Conservation (phyloP, 768 basidiomycete genomes). For the Brasilioporus rufonigricans region DNA sequence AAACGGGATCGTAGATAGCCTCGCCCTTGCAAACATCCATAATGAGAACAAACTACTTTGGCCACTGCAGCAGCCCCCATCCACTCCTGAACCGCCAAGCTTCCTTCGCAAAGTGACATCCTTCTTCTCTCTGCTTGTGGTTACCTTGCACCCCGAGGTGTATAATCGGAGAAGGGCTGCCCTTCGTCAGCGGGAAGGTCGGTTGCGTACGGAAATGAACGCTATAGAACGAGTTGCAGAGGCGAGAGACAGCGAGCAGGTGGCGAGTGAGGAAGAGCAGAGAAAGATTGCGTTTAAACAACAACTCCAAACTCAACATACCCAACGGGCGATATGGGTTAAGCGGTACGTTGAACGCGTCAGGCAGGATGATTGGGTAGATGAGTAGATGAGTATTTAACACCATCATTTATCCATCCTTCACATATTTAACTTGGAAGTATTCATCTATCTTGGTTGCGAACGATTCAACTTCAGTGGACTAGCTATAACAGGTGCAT, state of each 20-base stretch:
- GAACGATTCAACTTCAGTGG: not conserved
- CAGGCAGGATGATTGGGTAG: conserved; percentile 63
- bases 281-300: conserved; percentile 32
- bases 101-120: conserved; percentile 48
- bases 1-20: conserved; percentile 42
- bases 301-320: conserved; percentile 48
- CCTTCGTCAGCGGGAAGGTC: conserved; percentile 62
- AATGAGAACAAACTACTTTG: conserved; percentile 52
- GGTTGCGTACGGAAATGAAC: conserved; percentile 63
- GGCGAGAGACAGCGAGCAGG: conserved; percentile 29
- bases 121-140: conserved; percentile 54
- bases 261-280: conserved; percentile 32
- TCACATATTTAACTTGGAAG: conserved; percentile 1
- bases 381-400: conserved; percentile 42
- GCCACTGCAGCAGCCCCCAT: conserved; percentile 24
- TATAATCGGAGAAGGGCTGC: conserved; percentile 65
- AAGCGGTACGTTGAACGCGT: conserved; percentile 63
- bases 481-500: not conserved
- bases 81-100: conserved; percentile 40
- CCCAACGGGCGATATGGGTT: conserved; percentile 59
- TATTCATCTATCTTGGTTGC: conserved; percentile 2
- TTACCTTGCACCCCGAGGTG: conserved; percentile 69
- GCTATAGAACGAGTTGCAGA: conserved; percentile 28
- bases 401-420: not conserved
- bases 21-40: conserved; percentile 58